Evolutionary conservation across 2,329 filamentous ascomycete species (phyloP).

Genomic region (Onygenales sp.): DNA sequence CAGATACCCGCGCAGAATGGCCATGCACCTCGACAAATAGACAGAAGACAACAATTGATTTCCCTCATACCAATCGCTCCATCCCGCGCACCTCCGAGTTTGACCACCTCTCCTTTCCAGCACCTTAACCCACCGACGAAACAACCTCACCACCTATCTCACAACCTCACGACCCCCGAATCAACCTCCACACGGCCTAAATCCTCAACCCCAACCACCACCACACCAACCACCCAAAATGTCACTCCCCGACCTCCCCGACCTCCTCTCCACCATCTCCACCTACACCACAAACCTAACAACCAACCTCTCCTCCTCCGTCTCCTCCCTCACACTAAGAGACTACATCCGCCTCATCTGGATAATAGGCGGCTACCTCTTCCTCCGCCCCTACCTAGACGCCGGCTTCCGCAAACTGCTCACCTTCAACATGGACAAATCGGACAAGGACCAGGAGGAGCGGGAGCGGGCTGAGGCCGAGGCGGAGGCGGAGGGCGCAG

Average conservation of each 20-base stretch:
- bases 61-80: too few relatives aligned
- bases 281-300: constrained; percentile 21
- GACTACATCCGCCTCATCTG: constrained; percentile 58
- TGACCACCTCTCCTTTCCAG: too few relatives aligned
- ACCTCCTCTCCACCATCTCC: constrained; percentile 18
- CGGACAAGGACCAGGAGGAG: constrained; percentile 53
- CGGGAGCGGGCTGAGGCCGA: constrained; percentile 33
- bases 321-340: constrained; percentile 33
- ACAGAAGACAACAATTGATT: too few relatives aligned
- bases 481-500: constrained; percentile 24
- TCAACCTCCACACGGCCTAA: background rate
- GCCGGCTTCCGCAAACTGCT: constrained; percentile 53
- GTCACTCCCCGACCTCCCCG: constrained; percentile 18
- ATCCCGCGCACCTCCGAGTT: too few relatives aligned
- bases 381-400: constrained; percentile 65
- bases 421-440: constrained; percentile 22
- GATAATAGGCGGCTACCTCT: constrained; percentile 62
- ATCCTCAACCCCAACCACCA: background rate
- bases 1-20: too few relatives aligned
- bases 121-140: too few relatives aligned
- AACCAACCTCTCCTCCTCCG: constrained; percentile 33
- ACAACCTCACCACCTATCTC: background rate
- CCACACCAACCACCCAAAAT: constrained; percentile 12
- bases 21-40: too few relatives aligned
- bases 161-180: background rate